phyloP scores from a whole-genome alignment of 306 rosid genomes.

The Ammopiptanthus mongolicus region DNA sequence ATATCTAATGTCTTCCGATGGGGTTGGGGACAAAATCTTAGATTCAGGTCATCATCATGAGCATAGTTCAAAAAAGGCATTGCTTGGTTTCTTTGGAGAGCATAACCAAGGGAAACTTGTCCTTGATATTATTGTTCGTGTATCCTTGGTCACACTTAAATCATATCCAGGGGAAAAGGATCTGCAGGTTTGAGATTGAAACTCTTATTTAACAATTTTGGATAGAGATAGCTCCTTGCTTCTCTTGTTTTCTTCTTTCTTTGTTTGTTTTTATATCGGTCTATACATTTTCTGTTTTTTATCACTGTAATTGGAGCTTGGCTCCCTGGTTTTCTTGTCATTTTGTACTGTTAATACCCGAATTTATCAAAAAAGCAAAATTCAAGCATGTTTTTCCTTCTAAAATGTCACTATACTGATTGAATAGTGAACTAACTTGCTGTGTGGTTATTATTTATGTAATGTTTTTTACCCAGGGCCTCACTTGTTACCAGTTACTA shows the following conservation, averaged over 20 bases:
- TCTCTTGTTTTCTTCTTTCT: neutral
- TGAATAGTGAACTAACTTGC: slow-evolving; percentile 3
- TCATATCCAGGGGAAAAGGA: slow-evolving; percentile 88
- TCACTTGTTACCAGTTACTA: slow-evolving; percentile 78
- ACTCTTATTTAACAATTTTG: slow-evolving; percentile 10
- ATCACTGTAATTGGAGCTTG: neutral
- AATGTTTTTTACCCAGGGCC: slow-evolving; percentile 46
- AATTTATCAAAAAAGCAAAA: neutral
- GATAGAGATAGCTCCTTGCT: neutral
- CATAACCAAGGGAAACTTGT: slow-evolving; percentile 76
- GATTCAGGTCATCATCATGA: slow-evolving; percentile 40
- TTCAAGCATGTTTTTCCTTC: neutral
- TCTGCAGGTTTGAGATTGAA: slow-evolving; percentile 67
- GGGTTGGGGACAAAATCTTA: slow-evolving; percentile 35
- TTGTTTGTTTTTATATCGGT: neutral
- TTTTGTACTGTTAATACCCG: neutral
- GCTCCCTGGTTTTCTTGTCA: neutral
- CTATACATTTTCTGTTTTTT: neutral
- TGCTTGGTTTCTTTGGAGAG: slow-evolving; percentile 72
- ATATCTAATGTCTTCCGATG: slow-evolving; percentile 76
- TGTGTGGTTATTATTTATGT: slow-evolving; percentile 2
- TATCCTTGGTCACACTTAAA: slow-evolving; percentile 63
- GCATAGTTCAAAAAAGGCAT: slow-evolving; percentile 41
- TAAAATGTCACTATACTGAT: neutral
- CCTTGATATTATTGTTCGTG: slow-evolving; percentile 78